Evolutionary conservation across 1,284 basidiomycete species (phyloP).

Genomic region (Cryptococcus sp.): DNA sequence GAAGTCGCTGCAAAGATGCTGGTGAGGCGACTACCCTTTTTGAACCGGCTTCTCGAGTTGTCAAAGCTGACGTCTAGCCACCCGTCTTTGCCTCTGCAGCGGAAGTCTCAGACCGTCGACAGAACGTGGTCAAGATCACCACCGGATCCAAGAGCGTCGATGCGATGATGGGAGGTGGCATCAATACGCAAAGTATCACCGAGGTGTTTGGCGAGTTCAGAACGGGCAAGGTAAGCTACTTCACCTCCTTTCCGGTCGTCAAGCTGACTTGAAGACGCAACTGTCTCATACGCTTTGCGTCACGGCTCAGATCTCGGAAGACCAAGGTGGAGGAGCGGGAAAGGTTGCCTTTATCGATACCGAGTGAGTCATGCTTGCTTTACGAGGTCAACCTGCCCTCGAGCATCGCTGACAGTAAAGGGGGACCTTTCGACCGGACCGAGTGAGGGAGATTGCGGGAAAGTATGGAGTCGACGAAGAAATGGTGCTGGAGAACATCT

Average conservation of each 20-base stretch:
- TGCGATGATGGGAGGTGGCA: conserved; percentile 75
- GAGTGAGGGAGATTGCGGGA: conserved; percentile 80
- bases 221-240: conserved; percentile 55
- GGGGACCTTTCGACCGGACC: conserved; percentile 90
- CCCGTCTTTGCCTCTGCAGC: conserved; percentile 81
- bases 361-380: conserved; percentile 60
- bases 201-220: conserved; percentile 53
- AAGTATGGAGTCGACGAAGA: conserved; percentile 81
- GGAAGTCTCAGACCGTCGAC: conserved; percentile 79
- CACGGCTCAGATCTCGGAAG: conserved; percentile 74
- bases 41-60: no score
- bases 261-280: conserved; percentile 72
- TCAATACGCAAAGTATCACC: conserved; percentile 84
- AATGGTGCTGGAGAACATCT: conserved; percentile 65
- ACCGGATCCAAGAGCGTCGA: conserved; percentile 90
- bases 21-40: no score
- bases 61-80: no score
- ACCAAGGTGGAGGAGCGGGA: conserved; percentile 82
- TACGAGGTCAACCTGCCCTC: no score
- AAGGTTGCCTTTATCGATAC: conserved; percentile 94
- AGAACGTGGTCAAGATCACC: conserved; percentile 68
- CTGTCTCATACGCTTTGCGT: conserved; percentile 89
- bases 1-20: conserved; percentile 80
- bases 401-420: conserved; percentile 17
- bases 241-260: conserved; percentile 55